These are phyloP conservation scores for Coemansia sp. DNA, from an alignment of 192 early-diverging fungal genomes.

Conservation along the genomic window DNA sequence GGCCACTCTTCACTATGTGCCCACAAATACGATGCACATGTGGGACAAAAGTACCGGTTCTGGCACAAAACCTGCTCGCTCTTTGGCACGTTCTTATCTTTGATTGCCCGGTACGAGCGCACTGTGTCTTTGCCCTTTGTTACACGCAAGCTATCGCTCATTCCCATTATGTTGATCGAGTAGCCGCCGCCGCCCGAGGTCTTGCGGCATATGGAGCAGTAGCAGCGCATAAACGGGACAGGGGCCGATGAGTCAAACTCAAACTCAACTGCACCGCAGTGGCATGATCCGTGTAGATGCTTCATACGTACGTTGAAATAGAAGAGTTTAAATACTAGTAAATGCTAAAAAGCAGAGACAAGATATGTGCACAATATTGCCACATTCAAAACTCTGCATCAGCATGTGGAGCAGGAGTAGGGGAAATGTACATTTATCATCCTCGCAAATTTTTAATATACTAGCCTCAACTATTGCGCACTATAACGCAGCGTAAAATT, in stretches of 20 bases:
- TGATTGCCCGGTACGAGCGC: conserved; percentile 50
- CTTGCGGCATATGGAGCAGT: conserved; percentile 68
- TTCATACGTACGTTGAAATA: conserved; percentile 15
- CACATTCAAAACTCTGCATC: no score
- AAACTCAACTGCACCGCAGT: conserved; percentile 61
- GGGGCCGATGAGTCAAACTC: conserved; percentile 54
- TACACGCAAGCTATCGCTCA: conserved; percentile 38
- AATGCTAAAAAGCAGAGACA: no score
- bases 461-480: no score
- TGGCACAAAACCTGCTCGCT: conserved; percentile 49
- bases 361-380: no score
- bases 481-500: no score
- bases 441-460: background rate
- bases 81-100: conserved; percentile 34
- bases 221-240: conserved; percentile 61
- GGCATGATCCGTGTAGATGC: conserved; percentile 63
- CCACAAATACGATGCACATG: conserved; percentile 60
- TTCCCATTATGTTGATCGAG: conserved; percentile 59
- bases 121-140: conserved; percentile 34
- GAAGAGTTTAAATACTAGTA: no score
- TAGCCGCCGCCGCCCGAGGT: conserved; percentile 62
- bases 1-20: conserved; percentile 25
- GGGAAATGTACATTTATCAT: background rate
- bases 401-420: background rate
- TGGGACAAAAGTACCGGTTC: conserved; percentile 59